A percentile compares a stretch with the other conserved stretches of the same genome.
These are phyloP conservation scores for Solanum corneliomulleri DNA, from an alignment of 257 asterid genomes.

Conservation along the genomic window DNA sequence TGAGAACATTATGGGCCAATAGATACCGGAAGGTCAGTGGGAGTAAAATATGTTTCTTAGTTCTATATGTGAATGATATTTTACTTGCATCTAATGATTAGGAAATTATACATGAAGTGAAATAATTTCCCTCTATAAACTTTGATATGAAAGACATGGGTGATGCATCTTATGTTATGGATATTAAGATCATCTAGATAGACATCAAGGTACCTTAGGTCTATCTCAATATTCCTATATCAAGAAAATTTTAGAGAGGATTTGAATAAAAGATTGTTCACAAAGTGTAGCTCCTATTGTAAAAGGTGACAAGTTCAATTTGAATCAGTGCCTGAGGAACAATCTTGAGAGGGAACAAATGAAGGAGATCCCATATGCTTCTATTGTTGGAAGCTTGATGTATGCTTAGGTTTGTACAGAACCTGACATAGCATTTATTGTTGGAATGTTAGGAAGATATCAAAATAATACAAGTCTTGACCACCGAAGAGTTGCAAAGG, in stretches of 20 bases:
- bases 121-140: not conserved
- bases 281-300: not conserved
- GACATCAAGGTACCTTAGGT: not conserved
- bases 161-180: not conserved
- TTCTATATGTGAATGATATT: not conserved
- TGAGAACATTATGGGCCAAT: not conserved
- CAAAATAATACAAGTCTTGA: not conserved
- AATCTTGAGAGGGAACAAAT: not conserved
- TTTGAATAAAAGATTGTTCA: not conserved
- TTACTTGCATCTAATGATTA: not conserved
- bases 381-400: not conserved
- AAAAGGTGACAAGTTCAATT: not conserved
- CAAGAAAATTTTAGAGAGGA: not conserved
- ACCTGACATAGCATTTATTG: not conserved
- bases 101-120: too few species aligned
- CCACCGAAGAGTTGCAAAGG: not conserved
- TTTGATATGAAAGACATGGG: not conserved
- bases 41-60: not conserved
- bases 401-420: not conserved
- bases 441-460: not conserved
- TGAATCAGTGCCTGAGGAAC: not conserved
- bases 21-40: not conserved
- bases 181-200: not conserved
- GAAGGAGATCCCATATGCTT: not conserved
- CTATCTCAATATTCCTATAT: not conserved